A percentile compares a stretch with the other conserved stretches of the same genome.
Evolutionary conservation across 2,329 filamentous ascomycete genomes (phyloP).

Genomic region (Sordariomycetes sp.): DNA sequence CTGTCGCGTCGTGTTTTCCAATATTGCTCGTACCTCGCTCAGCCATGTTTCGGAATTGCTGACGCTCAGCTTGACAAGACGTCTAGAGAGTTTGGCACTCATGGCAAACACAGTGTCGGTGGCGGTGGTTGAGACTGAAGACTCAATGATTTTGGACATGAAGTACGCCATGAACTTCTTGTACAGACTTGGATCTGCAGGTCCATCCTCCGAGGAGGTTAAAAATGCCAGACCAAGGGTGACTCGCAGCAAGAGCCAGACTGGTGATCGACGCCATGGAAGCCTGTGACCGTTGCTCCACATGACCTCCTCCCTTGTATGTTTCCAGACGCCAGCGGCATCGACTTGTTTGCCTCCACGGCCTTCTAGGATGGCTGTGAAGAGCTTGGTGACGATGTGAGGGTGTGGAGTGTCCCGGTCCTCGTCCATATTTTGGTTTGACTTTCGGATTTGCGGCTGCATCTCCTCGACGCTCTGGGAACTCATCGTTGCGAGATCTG

Average conservation of each 20-base stretch:
- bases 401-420: slow-evolving; percentile 38
- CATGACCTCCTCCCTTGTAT: slow-evolving; percentile 44
- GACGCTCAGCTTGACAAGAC: slow-evolving; percentile 27
- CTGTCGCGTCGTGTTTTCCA: slow-evolving; percentile 1
- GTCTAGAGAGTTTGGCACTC: slow-evolving; percentile 31
- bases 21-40: slow-evolving; percentile 1
- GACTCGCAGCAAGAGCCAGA: slow-evolving; percentile 45
- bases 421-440: slow-evolving; percentile 22
- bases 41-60: slow-evolving; percentile 5
- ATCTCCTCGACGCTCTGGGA: slow-evolving; percentile 10
- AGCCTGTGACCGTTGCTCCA: slow-evolving; percentile 15
- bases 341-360: slow-evolving; percentile 18
- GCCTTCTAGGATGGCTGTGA: slow-evolving; percentile 25
- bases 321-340: slow-evolving; percentile 31
- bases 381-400: slow-evolving; percentile 38
- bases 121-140: slow-evolving; percentile 5
- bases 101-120: slow-evolving; percentile 26
- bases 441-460: slow-evolving; percentile 23
- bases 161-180: slow-evolving; percentile 42
- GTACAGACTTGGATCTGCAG: slow-evolving; percentile 20
- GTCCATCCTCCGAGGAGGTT: background rate
- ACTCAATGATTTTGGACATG: slow-evolving; percentile 25
- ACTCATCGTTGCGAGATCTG: slow-evolving; percentile 17
- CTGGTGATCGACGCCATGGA: slow-evolving; percentile 31
- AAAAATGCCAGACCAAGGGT: slow-evolving; percentile 26